Percentiles rank a stretch among this genome's conserved stretches.
phyloP scores from a whole-genome alignment of 1,284 basidiomycete genomes.

The Paramarasmius palmivorus region DNA sequence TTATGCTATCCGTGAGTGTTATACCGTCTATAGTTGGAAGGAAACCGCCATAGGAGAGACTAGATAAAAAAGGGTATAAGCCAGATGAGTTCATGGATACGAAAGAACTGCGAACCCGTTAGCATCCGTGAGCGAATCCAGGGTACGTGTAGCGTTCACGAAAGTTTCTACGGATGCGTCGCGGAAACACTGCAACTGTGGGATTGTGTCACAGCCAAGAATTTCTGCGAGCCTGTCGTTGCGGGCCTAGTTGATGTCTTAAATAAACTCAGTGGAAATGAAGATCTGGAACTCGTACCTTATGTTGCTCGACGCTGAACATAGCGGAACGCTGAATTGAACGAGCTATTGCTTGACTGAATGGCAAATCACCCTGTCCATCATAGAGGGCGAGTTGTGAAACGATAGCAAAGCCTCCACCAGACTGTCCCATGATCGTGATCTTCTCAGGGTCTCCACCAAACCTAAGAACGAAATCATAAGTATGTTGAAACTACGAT shows the following conservation, averaged over 20 bases:
- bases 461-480: background rate
- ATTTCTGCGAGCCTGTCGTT: too few species aligned
- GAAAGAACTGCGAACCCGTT: background rate
- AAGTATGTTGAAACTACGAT: background rate
- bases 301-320: background rate
- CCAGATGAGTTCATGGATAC: background rate
- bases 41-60: background rate
- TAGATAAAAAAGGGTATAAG: background rate
- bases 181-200: background rate
- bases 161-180: too few species aligned
- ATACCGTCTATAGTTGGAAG: background rate
- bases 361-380: background rate
- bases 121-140: too few species aligned
- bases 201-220: background rate
- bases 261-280: too few species aligned
- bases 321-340: background rate
- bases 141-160: too few species aligned
- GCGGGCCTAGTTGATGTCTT: too few species aligned
- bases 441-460: background rate
- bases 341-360: background rate
- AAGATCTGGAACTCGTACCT: background rate
- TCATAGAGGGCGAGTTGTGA: background rate
- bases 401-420: background rate
- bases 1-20: background rate
- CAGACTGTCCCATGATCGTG: background rate